Base-by-base conservation (phyloP, 2,329 filamentous ascomycete genomes). In the Bipolaris gigantea region DNA sequence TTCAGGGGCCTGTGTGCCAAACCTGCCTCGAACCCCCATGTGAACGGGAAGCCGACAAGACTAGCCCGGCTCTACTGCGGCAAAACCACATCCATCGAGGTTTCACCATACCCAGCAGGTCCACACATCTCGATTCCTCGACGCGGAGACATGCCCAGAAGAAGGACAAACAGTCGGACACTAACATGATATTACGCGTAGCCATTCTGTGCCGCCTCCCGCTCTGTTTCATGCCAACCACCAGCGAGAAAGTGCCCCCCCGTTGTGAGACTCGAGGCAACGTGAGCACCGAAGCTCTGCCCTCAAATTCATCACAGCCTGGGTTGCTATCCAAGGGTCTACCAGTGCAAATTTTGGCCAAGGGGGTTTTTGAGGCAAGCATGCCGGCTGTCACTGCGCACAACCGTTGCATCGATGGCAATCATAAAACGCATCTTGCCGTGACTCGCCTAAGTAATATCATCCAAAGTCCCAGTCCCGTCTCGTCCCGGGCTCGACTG, bases 11-110 rank as follows among this genome's bases (percentile, higher is more conserved):
- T 25, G 18, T 33, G 8, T 23, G 32, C 23, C 15, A 48, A 36
- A 18, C 21, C 41, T 33, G 50, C n/a, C 21, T 15, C 21, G 32
- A 50, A 38, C 16, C 27, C 21, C 9, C 36, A 21, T 27, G 32
- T 36, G 44, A 39, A 47, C 21, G 35, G 27, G 8, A 36, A 36
- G 19, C 21, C 9, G 39, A 15, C 15, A 30, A 36, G n/a, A 36
- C 33, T 35, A n/a, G 13, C 5, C 41, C 50, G 44, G 50, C 32
- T 16, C 50, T 48, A 48, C 50, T 36, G 5, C 50, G 50, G 50
- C 16, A 4, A 11, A 25, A 46, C 43, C 15, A 8, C 33, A 27
- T 7, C 18, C 33, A 10, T 46, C 33, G 21, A 35, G n/a, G 43
- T 46, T 46, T 46, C 43, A 36, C 43, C 21, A 46, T 27, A n/a